A percentile compares a stretch with the other conserved stretches of the same genome.
phyloP scores from a whole-genome alignment of 306 rosid genomes.

The Hippophae tibetana region DNA sequence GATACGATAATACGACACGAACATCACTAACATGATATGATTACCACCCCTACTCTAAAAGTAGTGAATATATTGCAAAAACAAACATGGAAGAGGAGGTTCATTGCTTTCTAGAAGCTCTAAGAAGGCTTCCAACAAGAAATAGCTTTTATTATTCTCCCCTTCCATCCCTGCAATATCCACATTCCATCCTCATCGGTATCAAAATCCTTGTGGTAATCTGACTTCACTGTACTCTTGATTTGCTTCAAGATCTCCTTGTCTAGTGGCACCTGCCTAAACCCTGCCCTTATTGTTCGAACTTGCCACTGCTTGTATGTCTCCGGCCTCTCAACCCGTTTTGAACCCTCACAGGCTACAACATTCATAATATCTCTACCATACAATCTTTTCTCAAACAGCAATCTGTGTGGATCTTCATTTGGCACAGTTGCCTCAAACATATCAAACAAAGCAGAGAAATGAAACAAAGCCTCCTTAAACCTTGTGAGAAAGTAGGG shows the following conservation, averaged over 20 bases:
- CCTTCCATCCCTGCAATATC: constrained; percentile 85
- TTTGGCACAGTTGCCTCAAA: constrained; percentile 52
- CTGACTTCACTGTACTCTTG: constrained; percentile 36
- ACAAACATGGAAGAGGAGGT: too few species aligned
- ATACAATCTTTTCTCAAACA: constrained; percentile 42
- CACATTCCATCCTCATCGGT: constrained; percentile 59
- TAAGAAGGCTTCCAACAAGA: constrained; percentile 64
- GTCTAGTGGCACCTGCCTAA: constrained; percentile 47
- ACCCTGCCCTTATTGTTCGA: constrained; percentile 64
- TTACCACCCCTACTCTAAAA: too few species aligned
- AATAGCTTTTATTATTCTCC: constrained; percentile 50
- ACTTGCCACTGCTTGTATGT: constrained; percentile 80
- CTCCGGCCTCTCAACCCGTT: constrained; percentile 78
- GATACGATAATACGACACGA: too few species aligned
- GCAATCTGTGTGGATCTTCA: constrained; percentile 42
- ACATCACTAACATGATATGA: too few species aligned
- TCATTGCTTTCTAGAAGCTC: not conserved
- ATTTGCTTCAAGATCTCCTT: constrained; percentile 30
- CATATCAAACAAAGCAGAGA: constrained; percentile 67
- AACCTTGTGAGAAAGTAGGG: constrained; percentile 72
- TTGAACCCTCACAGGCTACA: constrained; percentile 69
- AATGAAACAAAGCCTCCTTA: constrained; percentile 61
- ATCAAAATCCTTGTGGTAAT: constrained; percentile 59
- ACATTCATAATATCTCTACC: constrained; percentile 72
- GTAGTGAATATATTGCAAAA: too few species aligned